These are phyloP conservation scores for Pestalotiopsis sp. DNA, from an alignment of 2,329 filamentous ascomycete species.

Conservation along the genomic window DNA sequence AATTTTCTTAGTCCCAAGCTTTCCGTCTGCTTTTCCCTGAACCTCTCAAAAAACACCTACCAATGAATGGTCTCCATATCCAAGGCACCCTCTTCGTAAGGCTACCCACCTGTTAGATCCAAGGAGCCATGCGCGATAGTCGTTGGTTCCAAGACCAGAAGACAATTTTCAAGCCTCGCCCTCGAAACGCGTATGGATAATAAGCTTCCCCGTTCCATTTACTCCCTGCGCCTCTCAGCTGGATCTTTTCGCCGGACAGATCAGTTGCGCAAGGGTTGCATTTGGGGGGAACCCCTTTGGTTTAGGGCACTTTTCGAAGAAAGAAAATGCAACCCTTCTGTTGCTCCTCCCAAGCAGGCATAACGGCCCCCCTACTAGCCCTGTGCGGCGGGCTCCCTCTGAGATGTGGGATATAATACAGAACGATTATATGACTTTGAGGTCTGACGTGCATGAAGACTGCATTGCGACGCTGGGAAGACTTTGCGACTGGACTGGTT, in stretches of 20 bases:
- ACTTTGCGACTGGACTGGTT: background rate
- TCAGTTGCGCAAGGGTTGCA: too few relatives aligned
- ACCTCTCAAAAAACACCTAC: too few relatives aligned
- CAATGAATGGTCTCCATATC: too few relatives aligned
- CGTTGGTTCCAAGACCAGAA: constrained; percentile 1
- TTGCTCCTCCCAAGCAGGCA: background rate
- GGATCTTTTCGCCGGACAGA: too few relatives aligned
- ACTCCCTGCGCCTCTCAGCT: background rate
- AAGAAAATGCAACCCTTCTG: background rate
- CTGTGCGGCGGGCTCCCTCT: background rate
- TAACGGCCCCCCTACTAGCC: background rate
- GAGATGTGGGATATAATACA: background rate
- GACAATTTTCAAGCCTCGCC: background rate
- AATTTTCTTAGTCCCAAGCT: too few relatives aligned
- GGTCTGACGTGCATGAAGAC: background rate
- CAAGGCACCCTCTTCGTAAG: too few relatives aligned
- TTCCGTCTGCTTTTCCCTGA: too few relatives aligned
- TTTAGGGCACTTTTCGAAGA: background rate
- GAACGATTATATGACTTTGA: background rate
- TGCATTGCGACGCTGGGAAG: background rate
- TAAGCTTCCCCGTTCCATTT: background rate
- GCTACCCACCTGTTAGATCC: background rate
- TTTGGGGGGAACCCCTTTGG: background rate
- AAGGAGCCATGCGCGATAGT: background rate
- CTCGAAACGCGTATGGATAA: background rate